A percentile compares a stretch with the other conserved stretches of the same genome.
Conservation (phyloP, 495 filamentous ascomycete species). For the Bacidia gigantensis region DNA sequence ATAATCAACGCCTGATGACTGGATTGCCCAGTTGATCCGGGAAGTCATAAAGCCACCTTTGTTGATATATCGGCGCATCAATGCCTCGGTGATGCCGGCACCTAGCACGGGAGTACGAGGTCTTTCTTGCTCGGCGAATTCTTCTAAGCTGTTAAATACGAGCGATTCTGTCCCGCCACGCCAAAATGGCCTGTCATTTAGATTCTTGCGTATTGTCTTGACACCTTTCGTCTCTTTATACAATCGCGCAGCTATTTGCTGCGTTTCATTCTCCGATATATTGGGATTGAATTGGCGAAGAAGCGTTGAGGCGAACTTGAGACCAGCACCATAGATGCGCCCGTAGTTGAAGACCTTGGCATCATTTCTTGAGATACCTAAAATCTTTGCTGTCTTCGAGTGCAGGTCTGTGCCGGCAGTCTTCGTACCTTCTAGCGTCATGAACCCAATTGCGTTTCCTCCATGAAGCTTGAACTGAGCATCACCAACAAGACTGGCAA, state of each 20-base stretch:
- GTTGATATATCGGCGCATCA: conserved; percentile 75
- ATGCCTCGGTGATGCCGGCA: conserved; percentile 89
- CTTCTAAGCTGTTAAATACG: conserved; percentile 95
- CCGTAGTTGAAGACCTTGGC: conserved; percentile 99
- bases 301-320: conserved; percentile 82
- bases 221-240: conserved; percentile 83
- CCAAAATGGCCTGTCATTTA: conserved; percentile 76
- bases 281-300: conserved; percentile 84
- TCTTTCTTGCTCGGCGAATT: conserved; percentile 87
- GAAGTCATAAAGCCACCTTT: conserved; percentile 90
- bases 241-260: conserved; percentile 59
- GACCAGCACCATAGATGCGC: conserved; percentile 89
- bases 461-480: conserved; percentile 87
- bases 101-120: conserved; percentile 89
- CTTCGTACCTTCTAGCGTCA: conserved; percentile 95
- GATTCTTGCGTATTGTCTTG: conserved; percentile 52
- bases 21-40: conserved; percentile 98
- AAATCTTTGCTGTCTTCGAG: conserved; percentile 78
- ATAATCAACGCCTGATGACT: conserved; percentile 94
- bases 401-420: conserved; percentile 87
- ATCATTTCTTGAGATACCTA: conserved; percentile 86
- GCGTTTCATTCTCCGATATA: conserved; percentile 62
- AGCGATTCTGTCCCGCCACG: conserved; percentile 91
- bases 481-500: conserved; percentile 88
- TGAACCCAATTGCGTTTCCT: conserved; percentile 94